Evolutionary conservation across 805 yeast genomes (phyloP), one percentile per base, ranked within the genome.

Genomic region (Wickerhamiella allomyrinae): DNA sequence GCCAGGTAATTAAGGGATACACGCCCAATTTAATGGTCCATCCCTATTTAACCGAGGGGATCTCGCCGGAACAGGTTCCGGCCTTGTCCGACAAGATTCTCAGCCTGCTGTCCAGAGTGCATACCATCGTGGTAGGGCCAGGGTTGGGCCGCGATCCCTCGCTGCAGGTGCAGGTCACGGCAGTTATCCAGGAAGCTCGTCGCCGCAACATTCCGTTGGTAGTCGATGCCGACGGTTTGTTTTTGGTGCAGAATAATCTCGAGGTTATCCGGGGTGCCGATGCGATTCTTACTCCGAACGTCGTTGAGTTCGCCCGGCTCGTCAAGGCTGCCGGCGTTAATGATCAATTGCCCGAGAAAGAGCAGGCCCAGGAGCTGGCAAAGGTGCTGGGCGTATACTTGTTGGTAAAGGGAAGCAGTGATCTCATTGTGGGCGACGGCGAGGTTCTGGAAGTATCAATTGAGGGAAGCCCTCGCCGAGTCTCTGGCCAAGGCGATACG

Each of bases 401-500:
- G n/a, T 54, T 91, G 14, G 73, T 79, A 27, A 91, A 91, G 59
- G 96, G 96, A 2, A 42, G 51, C 0, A 49, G 51, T 2, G 98
- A 91, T 54, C 49, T 71, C 29, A 78, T 86, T 9, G 79, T 75
- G 5, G 63, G 68, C 40, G 73, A 72, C 2, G 65, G 61, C 3
- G 54, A 58, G 4, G 52, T 62, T 5, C 47, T 82, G 6, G 51
- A 61, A 3, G 71, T 69, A 46, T 67, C 67, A 27, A 54, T 65
- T 24, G 52, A 57, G 13, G 96, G 97, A 1, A 78, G 91, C 6
- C 60, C 63, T 39, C 79, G 83, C 54, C 68, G 98, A 41, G 93
- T 83, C 7, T 95, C 96, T 10, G 98, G 98, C 0, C 97, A 91
- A 62, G 98, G 98, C 20, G 98, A 91, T 53, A 81, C 95, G 0